A percentile compares a stretch with the other conserved stretches of the same genome.
These are phyloP conservation scores for Dicorynia guianensis DNA, from an alignment of 306 rosid species.

Conservation along the genomic window DNA sequence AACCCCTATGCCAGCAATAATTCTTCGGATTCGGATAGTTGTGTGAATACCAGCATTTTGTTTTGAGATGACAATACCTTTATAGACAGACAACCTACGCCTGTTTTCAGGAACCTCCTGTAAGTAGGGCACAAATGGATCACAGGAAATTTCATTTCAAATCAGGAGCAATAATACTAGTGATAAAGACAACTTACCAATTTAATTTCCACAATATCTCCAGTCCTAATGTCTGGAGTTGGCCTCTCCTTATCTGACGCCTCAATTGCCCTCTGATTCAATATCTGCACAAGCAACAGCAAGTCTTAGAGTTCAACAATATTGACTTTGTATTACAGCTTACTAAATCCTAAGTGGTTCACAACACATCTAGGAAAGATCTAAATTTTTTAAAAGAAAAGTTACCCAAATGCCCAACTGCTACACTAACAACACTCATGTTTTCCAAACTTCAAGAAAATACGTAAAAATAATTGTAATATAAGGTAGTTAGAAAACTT, in stretches of 20 bases:
- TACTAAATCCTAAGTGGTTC: not conserved
- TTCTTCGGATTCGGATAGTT: constrained; percentile 89
- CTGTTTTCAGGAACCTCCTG: constrained; percentile 98
- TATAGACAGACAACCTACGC: constrained; percentile 87
- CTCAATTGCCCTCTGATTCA: constrained; percentile 83
- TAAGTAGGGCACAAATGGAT: constrained; percentile 38
- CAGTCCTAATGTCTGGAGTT: constrained; percentile 83
- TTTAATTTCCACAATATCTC: constrained; percentile 89
- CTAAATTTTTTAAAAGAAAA: no score
- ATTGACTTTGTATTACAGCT: not conserved
- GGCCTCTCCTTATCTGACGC: constrained; percentile 78
- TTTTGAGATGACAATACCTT: constrained; percentile 89
- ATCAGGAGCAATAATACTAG: not conserved
- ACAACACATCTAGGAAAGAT: not conserved
- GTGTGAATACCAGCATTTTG: constrained; percentile 98
- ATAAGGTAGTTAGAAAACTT: not conserved
- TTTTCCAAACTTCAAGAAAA: not conserved
- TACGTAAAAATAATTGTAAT: no score
- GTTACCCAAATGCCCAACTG: no score
- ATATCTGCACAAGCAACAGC: constrained; percentile 55
- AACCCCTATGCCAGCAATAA: constrained; percentile 92
- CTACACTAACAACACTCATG: not conserved
- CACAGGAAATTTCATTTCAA: constrained; percentile 18
- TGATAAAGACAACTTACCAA: constrained; percentile 58
- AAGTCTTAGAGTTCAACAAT: not conserved